Percentiles rank a stretch among this genome's conserved stretches.
phyloP scores from a whole-genome alignment of 345 rosid species.

The thale cress (Arabidopsis thaliana) region TAIR10.1 NC_003074.8:19435001-19435500 shows the following conservation, averaged over 20 bases:
- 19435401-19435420: constrained; percentile 33
- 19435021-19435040: neutral
- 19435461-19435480: constrained; percentile 39
- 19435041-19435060: neutral
- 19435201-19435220: neutral
- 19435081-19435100: constrained; percentile 43
- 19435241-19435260: constrained; percentile 40
- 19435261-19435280: constrained; percentile 41
- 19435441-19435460: constrained; percentile 47
- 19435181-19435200: constrained; percentile 6
- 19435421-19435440: constrained; percentile 14
- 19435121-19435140: constrained; percentile 38
- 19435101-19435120: constrained; percentile 43
- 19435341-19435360: constrained; percentile 39
- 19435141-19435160: constrained; percentile 43
- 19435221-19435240: constrained; percentile 2
- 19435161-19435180: constrained; percentile 44
- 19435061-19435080: constrained; percentile 27
- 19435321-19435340: constrained; percentile 37
- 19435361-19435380: constrained; percentile 33
- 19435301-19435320: constrained; percentile 47
- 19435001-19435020: neutral
- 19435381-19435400: constrained; percentile 46
- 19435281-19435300: constrained; percentile 42
- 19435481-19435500: constrained; percentile 47